Evolutionary conservation across 169 alveolate species (phyloP).

Genomic region (Plasmodium reichenowi): DNA sequence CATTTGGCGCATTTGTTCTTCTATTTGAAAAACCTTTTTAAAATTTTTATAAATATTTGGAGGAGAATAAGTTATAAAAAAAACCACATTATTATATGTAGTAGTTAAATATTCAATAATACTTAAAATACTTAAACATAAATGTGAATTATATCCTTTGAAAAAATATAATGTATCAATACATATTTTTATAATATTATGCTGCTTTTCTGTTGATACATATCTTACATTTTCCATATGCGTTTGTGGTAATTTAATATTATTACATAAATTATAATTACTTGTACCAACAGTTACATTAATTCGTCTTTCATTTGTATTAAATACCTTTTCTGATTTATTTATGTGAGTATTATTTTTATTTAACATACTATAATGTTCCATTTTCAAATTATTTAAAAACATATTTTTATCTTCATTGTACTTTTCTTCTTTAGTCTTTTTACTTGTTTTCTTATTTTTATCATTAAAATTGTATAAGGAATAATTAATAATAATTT

Average conservation of each 20-base stretch:
- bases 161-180: conserved; percentile 71
- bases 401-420: conserved; percentile 29
- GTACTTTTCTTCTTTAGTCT: conserved; percentile 44
- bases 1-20: conserved; percentile 11
- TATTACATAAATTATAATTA: neutral
- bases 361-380: conserved; percentile 2
- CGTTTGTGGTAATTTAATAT: neutral
- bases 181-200: conserved; percentile 59
- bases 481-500: conserved; percentile 65
- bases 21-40: conserved; percentile 39
- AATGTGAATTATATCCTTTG: conserved; percentile 66
- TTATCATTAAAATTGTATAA: conserved; percentile 73
- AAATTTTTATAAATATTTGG: conserved; percentile 71
- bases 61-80: conserved; percentile 59
- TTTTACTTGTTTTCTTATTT: conserved; percentile 45
- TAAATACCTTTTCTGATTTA: conserved; percentile 24
- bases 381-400: neutral
- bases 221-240: conserved; percentile 34
- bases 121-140: conserved; percentile 65
- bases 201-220: conserved; percentile 70
- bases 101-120: conserved; percentile 70
- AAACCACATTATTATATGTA: conserved; percentile 68
- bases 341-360: neutral
- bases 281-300: neutral
- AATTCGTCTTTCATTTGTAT: conserved; percentile 15